Conservation (phyloP, 1,284 basidiomycete species). For the Rhizoctonia solani region DNA sequence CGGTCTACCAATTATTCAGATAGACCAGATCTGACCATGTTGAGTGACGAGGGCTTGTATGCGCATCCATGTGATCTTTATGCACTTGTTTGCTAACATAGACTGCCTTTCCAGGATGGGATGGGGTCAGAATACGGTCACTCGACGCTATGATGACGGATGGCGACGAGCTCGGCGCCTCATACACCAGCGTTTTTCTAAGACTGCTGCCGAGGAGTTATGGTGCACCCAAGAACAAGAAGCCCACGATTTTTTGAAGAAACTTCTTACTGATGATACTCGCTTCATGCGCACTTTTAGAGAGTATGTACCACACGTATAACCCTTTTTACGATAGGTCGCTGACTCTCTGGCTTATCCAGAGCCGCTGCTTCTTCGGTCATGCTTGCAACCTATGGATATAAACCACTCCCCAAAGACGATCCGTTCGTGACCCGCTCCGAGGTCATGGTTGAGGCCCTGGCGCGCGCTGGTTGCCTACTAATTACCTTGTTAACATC, state of each 20-base stretch:
- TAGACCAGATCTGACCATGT: constrained; percentile 32
- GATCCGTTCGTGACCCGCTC: constrained; percentile 31
- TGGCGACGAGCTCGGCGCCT: constrained; percentile 22
- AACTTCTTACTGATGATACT: constrained; percentile 5
- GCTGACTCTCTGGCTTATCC: neutral
- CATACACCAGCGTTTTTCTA: constrained; percentile 29
- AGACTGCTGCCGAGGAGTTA: constrained; percentile 23
- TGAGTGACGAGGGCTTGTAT: constrained; percentile 25
- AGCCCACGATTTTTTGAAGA: constrained; percentile 15
- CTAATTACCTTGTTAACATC: constrained; percentile 27
- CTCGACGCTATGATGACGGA: constrained; percentile 23
- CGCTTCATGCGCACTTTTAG: constrained; percentile 29
- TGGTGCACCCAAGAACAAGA: constrained; percentile 25
- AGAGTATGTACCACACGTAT: neutral
- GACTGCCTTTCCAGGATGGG: constrained; percentile 4
- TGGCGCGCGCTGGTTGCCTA: constrained; percentile 23
- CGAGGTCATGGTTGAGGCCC: constrained; percentile 27
- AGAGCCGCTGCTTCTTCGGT: constrained; percentile 28
- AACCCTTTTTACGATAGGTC: neutral
- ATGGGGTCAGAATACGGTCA: constrained; percentile 28
- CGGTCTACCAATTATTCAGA: constrained; percentile 35
- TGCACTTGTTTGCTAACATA: neutral
- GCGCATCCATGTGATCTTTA: neutral
- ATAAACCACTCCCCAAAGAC: constrained; percentile 16
- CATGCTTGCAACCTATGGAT: constrained; percentile 23